Evolutionary conservation across 2,329 filamentous ascomycete genomes (phyloP), one percentile per base, ranked within the genome.

Genomic region (Monosporascus sp.): DNA sequence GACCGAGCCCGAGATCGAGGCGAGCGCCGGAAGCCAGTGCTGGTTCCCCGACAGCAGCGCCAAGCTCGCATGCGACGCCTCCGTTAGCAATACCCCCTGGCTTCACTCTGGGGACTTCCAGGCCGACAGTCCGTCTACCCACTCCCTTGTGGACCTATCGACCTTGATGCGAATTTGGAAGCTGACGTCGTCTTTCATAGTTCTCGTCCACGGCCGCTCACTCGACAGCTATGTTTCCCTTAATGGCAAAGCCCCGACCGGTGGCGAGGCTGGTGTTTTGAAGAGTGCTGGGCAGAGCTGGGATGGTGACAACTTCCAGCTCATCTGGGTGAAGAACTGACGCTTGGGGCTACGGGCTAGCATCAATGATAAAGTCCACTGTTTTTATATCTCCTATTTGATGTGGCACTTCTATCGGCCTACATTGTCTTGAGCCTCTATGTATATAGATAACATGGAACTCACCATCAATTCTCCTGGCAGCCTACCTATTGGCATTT

Each of bases 251-350:
- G 18, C 37, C 22, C 48, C 48, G 14, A 50, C 52, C 20, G 52
- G 52, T 25, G 48, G 27, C 8, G 42, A 53, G 22, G 14, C 42
- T 24, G 44, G 51, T 7, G 42, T 50, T 15, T 48, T 55, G 44
- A 50, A 50, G 37, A 39, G 48, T 15, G 18, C 44, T 15, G 44
- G 48, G 14, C 50, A 55, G 38, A 52, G 47, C 18, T 48, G 52
- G 34, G 53, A 52, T 27, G 50, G 50, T 5, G 52, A 52, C 27
- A 55, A 52, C 22, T 55, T 53, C 18, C 50, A 55, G 44, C 53
- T 55, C 37, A 52, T 55, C n/a, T 55, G 53, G 50, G 44, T 25
- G 27, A 27, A 27, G 27, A 27, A 9, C 27, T 27, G 27, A 27
- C 11, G 27, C 27, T 27, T 4, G 27, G 8, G 8, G 8, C 27